These are phyloP conservation scores for Hyaloscypha bicolor DNA, from an alignment of 495 filamentous ascomycete species.

Conservation along the genomic window DNA sequence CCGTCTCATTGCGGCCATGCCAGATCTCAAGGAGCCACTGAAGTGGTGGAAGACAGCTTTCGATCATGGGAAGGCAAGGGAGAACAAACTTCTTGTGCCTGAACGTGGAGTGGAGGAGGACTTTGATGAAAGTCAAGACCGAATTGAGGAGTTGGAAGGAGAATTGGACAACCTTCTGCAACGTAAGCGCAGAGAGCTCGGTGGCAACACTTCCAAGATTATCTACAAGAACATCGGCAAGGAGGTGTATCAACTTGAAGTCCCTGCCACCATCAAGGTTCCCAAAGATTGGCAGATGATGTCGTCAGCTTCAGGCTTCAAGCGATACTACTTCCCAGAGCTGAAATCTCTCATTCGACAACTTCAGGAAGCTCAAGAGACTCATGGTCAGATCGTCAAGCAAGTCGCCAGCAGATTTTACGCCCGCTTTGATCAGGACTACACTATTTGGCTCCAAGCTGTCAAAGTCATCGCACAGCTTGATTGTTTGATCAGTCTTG, in stretches of 20 bases:
- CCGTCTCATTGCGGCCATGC: constrained; percentile 81
- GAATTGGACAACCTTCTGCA: constrained; percentile 74
- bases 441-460: constrained; percentile 83
- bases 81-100: constrained; percentile 74
- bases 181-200: constrained; percentile 66
- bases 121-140: constrained; percentile 84
- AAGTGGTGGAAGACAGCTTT: constrained; percentile 92
- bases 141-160: constrained; percentile 68
- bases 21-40: constrained; percentile 72
- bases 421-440: constrained; percentile 83
- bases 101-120: constrained; percentile 89
- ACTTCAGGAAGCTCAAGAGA: constrained; percentile 92
- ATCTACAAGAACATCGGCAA: constrained; percentile 90
- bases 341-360: constrained; percentile 78
- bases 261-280: constrained; percentile 83
- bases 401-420: constrained; percentile 85
- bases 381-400: constrained; percentile 88
- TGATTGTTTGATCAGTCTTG: constrained; percentile 91
- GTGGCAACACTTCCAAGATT: constrained; percentile 58
- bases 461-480: constrained; percentile 88
- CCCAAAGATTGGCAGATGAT: constrained; percentile 93
- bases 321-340: constrained; percentile 92
- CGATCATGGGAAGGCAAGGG: constrained; percentile 77
- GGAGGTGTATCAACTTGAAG: constrained; percentile 95
- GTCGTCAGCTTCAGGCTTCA: constrained; percentile 88